These are phyloP conservation scores for Chlamydomonas applanata DNA, from an alignment of 139 green algal species.

Conservation along the genomic window DNA sequence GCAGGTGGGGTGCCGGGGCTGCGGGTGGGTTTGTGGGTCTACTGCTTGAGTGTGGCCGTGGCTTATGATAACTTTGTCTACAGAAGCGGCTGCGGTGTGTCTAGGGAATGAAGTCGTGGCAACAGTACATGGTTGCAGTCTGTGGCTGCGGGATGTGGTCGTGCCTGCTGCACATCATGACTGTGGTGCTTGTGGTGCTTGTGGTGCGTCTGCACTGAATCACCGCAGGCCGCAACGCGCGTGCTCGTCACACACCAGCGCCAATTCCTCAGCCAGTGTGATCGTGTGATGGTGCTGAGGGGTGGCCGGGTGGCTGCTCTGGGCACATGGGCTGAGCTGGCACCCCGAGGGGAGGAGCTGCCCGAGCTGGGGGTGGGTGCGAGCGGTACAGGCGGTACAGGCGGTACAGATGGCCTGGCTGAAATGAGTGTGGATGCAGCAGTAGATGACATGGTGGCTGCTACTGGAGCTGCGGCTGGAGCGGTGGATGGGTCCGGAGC, in stretches of 20 bases:
- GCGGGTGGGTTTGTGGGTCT: too few species aligned
- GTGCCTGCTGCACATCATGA: too few species aligned
- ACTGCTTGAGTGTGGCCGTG: too few species aligned
- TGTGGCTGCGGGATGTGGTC: too few species aligned
- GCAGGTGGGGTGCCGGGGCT: slow-evolving; percentile 8
- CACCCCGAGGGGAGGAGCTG: slow-evolving; percentile 20
- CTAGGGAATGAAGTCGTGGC: too few species aligned
- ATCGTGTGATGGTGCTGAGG: slow-evolving; percentile 75
- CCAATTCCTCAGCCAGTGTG: slow-evolving; percentile 81
- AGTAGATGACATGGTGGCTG: slow-evolving; percentile 9
- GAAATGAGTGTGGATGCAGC: background rate
- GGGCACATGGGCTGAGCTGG: slow-evolving; percentile 62
- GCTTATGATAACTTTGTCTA: too few species aligned
- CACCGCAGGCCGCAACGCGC: slow-evolving; percentile 48
- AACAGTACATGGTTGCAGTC: too few species aligned
- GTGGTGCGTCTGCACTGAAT: too few species aligned
- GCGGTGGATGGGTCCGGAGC: too few species aligned
- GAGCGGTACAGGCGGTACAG: background rate
- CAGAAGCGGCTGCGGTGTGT: too few species aligned
- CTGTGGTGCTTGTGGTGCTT: too few species aligned
- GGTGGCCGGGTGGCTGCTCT: slow-evolving; percentile 48
- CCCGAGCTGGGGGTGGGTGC: slow-evolving; percentile 43
- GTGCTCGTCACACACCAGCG: slow-evolving; percentile 89
- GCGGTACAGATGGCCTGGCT: background rate
- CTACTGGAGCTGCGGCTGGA: background rate